These are phyloP conservation scores for Gynostemma pentaphyllum DNA, from an alignment of 306 rosid genomes.

Conservation along the genomic window DNA sequence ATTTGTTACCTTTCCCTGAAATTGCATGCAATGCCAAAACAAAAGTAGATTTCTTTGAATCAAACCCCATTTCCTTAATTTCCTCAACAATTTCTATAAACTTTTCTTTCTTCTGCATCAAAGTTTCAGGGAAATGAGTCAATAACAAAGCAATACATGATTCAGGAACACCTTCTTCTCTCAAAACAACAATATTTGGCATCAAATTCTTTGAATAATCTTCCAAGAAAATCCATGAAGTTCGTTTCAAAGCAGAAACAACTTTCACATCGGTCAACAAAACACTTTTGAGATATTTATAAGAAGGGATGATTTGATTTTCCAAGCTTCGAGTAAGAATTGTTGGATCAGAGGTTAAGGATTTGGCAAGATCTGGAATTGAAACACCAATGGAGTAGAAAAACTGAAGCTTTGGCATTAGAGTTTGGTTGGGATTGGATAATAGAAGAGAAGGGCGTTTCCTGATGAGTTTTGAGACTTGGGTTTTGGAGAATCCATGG, in stretches of 20 bases:
- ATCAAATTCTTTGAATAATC: background rate
- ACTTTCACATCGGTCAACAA: background rate
- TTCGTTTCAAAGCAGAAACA: background rate
- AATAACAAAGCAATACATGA: conserved; percentile 3
- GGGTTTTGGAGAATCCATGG: conserved; percentile 14
- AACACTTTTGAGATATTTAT: conserved; percentile 7
- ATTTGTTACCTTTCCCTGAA: background rate
- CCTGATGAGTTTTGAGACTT: conserved; percentile 16
- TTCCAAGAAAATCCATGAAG: background rate
- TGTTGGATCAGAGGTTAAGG: background rate
- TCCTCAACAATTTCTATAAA: conserved; percentile 2
- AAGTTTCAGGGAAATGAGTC: background rate
- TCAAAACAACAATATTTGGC: conserved; percentile 15
- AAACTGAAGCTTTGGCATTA: conserved; percentile 25
- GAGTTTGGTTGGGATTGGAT: conserved; percentile 8
- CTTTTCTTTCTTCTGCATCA: background rate
- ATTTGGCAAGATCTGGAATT: conserved; percentile 3
- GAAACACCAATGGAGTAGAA: conserved; percentile 22
- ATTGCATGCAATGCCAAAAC: conserved; percentile 9
- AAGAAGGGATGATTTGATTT: conserved; percentile 13
- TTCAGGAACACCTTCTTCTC: conserved; percentile 1
- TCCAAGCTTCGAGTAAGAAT: conserved; percentile 13
- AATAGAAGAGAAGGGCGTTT: conserved; percentile 4
- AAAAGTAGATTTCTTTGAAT: background rate
- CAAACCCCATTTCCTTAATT: conserved; percentile 16